Percentiles rank a stretch among this genome's conserved stretches.
Conservation (phyloP, 768 basidiomycete genomes). For the Phylloporus sp. region DNA sequence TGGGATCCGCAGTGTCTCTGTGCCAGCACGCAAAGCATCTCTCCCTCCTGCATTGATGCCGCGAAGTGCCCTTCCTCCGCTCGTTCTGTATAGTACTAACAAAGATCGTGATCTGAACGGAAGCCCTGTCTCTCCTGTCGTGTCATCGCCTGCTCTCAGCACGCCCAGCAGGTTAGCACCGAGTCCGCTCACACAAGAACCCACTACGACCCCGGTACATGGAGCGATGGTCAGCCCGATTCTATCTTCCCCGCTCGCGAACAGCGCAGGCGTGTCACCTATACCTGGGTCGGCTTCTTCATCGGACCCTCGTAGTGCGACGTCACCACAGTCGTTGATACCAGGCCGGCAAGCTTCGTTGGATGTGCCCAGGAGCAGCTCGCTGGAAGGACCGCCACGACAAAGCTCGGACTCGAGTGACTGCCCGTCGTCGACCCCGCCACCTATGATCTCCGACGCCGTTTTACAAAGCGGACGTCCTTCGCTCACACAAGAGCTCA, state of each 20-base stretch:
- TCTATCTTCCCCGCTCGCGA: constrained; percentile 10
- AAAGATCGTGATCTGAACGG: constrained; percentile 3
- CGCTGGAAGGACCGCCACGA: constrained; percentile 19
- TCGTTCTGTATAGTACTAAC: constrained; percentile 8
- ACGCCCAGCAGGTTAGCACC: constrained; percentile 28
- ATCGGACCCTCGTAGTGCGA: constrained; percentile 6
- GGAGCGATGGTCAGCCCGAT: constrained; percentile 8
- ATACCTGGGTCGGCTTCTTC: constrained; percentile 10
- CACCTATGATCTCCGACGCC: constrained; percentile 39
- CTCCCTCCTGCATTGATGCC: constrained; percentile 22
- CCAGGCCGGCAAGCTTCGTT: constrained; percentile 13
- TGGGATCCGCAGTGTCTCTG: background rate
- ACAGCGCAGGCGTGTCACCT: constrained; percentile 12
- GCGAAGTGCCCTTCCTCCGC: constrained; percentile 17
- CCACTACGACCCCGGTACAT: background rate
- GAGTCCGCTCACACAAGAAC: constrained; percentile 35
- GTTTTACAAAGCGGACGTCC: constrained; percentile 29
- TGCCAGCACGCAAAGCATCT: constrained; percentile 4
- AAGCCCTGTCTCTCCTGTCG: constrained; percentile 2
- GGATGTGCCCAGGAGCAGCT: constrained; percentile 16
- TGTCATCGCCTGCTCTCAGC: constrained; percentile 39
- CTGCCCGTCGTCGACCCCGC: constrained; percentile 38
- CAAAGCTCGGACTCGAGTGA: constrained; percentile 27
- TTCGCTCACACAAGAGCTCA: constrained; percentile 25
- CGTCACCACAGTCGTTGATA: constrained; percentile 13